Evolutionary conservation across 805 yeast genomes (phyloP).

Genomic region (Ogataea methanolica): DNA sequence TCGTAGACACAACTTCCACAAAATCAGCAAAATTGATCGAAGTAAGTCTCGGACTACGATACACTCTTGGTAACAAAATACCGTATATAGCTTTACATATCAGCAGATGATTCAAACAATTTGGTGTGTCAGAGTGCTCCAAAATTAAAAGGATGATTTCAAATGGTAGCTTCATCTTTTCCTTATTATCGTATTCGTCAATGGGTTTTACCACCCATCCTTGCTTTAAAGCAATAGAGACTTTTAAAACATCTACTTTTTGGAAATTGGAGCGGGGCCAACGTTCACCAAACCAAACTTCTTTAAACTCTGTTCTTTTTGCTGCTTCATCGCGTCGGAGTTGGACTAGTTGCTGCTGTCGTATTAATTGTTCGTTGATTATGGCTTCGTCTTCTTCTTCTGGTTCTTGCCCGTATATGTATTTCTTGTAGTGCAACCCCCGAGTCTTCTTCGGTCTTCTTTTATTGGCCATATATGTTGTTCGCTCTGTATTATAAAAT

Average conservation of each 20-base stretch:
- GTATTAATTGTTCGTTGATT: background rate
- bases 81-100: slow-evolving; percentile 60
- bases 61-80: slow-evolving; percentile 60
- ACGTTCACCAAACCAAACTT: slow-evolving; percentile 19
- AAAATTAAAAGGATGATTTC: slow-evolving; percentile 44
- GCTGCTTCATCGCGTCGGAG: slow-evolving; percentile 1
- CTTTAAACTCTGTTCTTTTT: slow-evolving; percentile 1
- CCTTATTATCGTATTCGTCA: slow-evolving; percentile 6
- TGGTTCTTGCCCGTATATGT: slow-evolving; percentile 45
- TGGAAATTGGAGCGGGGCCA: slow-evolving; percentile 52
- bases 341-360: background rate
- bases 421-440: slow-evolving; percentile 69
- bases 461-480: slow-evolving; percentile 67
- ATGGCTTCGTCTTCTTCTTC: slow-evolving; percentile 27
- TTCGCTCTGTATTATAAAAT: no score
- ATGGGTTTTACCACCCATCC: slow-evolving; percentile 28
- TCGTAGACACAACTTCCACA: slow-evolving; percentile 55
- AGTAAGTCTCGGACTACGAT: slow-evolving; percentile 55
- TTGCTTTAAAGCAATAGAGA: slow-evolving; percentile 24
- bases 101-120: slow-evolving; percentile 47
- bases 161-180: slow-evolving; percentile 37
- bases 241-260: slow-evolving; percentile 40
- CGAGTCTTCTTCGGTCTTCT: slow-evolving; percentile 78
- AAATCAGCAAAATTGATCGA: slow-evolving; percentile 68
- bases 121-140: slow-evolving; percentile 25